These are phyloP conservation scores for Thymus mandschuricus DNA, from an alignment of 257 asterid species.

Conservation along the genomic window DNA sequence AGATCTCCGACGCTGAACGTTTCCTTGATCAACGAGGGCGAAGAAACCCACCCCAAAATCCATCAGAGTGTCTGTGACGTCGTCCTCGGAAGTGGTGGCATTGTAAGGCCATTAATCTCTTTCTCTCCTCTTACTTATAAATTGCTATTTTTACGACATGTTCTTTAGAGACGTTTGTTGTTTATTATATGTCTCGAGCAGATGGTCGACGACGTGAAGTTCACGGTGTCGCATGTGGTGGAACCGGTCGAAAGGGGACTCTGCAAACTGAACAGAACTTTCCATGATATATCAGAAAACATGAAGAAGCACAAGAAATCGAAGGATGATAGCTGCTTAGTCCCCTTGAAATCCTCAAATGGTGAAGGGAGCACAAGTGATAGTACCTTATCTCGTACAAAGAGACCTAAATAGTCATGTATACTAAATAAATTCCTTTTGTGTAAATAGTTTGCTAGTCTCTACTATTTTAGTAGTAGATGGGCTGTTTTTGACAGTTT, in stretches of 20 bases:
- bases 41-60: constrained; percentile 59
- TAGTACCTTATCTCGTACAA: neutral
- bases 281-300: constrained; percentile 87
- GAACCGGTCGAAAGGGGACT: constrained; percentile 95
- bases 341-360: constrained; percentile 52
- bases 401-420: neutral
- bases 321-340: constrained; percentile 75
- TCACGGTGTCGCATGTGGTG: constrained; percentile 90
- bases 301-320: constrained; percentile 64
- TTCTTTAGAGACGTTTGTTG: too few relatives aligned
- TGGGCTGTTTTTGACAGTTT: too few relatives aligned
- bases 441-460: too few relatives aligned
- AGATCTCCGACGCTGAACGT: constrained; percentile 57
- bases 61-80: constrained; percentile 93
- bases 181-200: constrained; percentile 11
- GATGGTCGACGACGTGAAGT: constrained; percentile 97
- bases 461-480: too few relatives aligned
- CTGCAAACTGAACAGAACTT: constrained; percentile 72
- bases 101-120: constrained; percentile 51
- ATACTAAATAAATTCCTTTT: neutral
- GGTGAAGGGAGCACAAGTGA: neutral
- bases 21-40: constrained; percentile 62
- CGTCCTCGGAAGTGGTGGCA: constrained; percentile 93
- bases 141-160: too few relatives aligned
- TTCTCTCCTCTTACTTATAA: neutral